Percentiles rank a stretch among this genome's conserved stretches.
These are phyloP conservation scores for Allantophomopsis lycopodina DNA, from an alignment of 2,329 filamentous ascomycete genomes.

Conservation along the genomic window DNA sequence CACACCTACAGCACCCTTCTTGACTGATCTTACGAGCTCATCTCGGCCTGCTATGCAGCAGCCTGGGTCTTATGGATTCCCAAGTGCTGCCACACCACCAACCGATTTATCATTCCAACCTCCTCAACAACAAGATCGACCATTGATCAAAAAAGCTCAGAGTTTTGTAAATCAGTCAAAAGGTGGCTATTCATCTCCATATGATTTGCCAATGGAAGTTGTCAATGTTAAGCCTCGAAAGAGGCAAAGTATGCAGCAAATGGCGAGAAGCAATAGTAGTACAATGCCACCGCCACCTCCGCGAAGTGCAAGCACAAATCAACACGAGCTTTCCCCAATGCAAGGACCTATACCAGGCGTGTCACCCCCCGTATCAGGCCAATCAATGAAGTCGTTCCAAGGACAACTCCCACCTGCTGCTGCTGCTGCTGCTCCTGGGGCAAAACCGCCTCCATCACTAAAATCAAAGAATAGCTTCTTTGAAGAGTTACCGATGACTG, in stretches of 20 bases:
- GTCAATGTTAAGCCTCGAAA: conserved; percentile 46
- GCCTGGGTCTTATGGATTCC: neutral
- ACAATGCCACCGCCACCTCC: conserved; percentile 11
- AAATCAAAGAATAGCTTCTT: conserved; percentile 49
- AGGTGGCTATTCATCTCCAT: conserved; percentile 85
- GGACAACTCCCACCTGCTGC: conserved; percentile 1
- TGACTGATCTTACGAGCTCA: conserved; percentile 14
- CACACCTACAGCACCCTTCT: conserved; percentile 13
- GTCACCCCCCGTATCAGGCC: conserved; percentile 9
- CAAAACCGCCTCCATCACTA: conserved; percentile 2
- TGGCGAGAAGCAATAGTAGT: conserved; percentile 10
- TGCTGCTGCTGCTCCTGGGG: neutral
- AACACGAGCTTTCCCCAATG: conserved; percentile 8
- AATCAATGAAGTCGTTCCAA: conserved; percentile 4
- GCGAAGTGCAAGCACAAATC: conserved; percentile 14
- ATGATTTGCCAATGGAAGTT: conserved; percentile 87
- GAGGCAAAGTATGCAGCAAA: conserved; percentile 38
- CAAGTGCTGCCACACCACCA: neutral
- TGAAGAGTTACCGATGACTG: conserved; percentile 56
- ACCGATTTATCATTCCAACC: conserved; percentile 9
- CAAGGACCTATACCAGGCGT: conserved; percentile 7
- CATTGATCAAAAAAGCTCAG: conserved; percentile 46
- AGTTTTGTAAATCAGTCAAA: conserved; percentile 89
- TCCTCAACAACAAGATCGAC: conserved; percentile 13
- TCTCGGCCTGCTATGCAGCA: conserved; percentile 5